Percentiles rank a stretch among this genome's conserved stretches.
phyloP scores from a whole-genome alignment of 2,329 filamentous ascomycete genomes.

The Exserohilum rostratum region DNA sequence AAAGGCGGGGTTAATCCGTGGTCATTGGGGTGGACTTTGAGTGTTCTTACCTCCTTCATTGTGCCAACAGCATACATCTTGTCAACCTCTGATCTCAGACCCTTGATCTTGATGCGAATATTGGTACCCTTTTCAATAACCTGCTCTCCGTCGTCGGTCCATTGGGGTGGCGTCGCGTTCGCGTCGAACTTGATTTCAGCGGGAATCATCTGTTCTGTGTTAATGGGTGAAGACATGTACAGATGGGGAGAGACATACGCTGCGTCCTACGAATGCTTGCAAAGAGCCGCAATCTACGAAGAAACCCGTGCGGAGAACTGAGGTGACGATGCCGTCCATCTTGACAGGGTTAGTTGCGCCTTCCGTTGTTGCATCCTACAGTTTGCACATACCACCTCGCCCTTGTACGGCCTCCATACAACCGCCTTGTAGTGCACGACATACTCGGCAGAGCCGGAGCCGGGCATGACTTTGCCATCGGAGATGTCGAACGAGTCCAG shows the following conservation, averaged over 20 bases:
- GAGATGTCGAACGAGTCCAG: constrained; percentile 97
- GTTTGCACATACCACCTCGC: constrained; percentile 79
- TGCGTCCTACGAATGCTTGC: constrained; percentile 78
- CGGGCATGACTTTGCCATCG: constrained; percentile 88
- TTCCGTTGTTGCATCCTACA: background rate
- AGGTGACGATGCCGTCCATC: constrained; percentile 93
- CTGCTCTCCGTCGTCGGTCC: constrained; percentile 92
- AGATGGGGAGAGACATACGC: constrained; percentile 63
- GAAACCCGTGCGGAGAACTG: constrained; percentile 90
- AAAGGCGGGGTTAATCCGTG: constrained; percentile 20
- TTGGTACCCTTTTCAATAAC: constrained; percentile 94
- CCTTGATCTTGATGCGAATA: constrained; percentile 91
- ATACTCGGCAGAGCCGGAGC: constrained; percentile 91
- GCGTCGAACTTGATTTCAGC: constrained; percentile 91
- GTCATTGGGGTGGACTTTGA: constrained; percentile 1
- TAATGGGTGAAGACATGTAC: constrained; percentile 17
- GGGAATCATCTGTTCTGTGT: constrained; percentile 74
- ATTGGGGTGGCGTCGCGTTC: constrained; percentile 95
- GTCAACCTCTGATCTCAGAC: constrained; percentile 89
- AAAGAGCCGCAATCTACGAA: constrained; percentile 83
- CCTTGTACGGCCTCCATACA: constrained; percentile 97
- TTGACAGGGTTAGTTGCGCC: constrained; percentile 50
- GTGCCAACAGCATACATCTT: constrained; percentile 97
- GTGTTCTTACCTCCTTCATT: constrained; percentile 73
- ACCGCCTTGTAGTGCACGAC: constrained; percentile 94